Evolutionary conservation across 768 basidiomycete species (phyloP).

Genomic region (Kondoa malvinella): DNA sequence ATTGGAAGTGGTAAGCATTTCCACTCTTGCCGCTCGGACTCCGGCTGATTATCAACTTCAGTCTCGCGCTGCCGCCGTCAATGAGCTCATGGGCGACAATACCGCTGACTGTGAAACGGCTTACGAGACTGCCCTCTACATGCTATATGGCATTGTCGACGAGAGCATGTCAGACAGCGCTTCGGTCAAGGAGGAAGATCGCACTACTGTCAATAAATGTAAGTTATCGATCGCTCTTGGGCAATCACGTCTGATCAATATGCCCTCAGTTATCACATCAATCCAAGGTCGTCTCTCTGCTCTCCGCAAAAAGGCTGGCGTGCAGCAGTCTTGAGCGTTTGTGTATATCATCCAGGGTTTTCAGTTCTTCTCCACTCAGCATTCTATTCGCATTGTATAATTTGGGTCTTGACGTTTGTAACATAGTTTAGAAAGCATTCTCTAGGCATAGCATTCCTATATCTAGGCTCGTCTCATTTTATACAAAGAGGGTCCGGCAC

Average conservation of each 20-base stretch:
- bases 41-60: conserved; percentile 29
- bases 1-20: conserved; percentile 59
- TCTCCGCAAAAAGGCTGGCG: conserved; percentile 7
- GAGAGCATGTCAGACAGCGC: conserved; percentile 37
- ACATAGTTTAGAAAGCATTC: too few relatives aligned
- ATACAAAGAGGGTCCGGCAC: too few relatives aligned
- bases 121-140: conserved; percentile 90
- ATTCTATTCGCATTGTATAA: too few relatives aligned
- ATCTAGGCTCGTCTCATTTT: too few relatives aligned
- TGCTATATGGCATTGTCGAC: conserved; percentile 79
- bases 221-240: conserved; percentile 17
- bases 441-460: too few relatives aligned
- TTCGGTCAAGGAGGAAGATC: conserved; percentile 32
- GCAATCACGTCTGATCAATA: not conserved
- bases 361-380: not conserved
- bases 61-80: conserved; percentile 82
- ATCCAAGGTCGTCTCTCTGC: conserved; percentile 21
- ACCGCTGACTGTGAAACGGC: conserved; percentile 77
- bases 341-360: not conserved
- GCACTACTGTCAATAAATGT: conserved; percentile 33
- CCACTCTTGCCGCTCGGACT: conserved; percentile 3
- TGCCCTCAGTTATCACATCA: conserved; percentile 19
- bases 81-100: conserved; percentile 62
- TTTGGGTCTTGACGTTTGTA: too few relatives aligned
- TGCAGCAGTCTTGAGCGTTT: not conserved